These are phyloP conservation scores for Phytophthora lateralis DNA, from an alignment of 352 stramenopile species.

Conservation along the genomic window DNA sequence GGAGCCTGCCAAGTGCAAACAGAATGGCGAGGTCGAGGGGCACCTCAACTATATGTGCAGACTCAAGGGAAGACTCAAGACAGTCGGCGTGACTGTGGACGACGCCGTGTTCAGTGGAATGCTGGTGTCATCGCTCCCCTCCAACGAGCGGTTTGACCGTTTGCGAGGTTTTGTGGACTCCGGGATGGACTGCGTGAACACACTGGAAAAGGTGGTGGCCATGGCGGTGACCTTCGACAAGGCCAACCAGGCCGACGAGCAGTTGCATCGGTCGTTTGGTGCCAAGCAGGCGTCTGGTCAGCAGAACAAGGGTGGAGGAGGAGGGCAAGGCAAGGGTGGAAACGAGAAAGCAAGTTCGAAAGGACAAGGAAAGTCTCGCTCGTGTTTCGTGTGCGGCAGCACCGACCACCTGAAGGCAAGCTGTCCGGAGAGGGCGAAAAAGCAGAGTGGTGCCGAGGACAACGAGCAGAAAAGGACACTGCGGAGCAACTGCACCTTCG, in stretches of 20 bases:
- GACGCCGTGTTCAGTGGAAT: conserved; percentile 12
- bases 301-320: neutral
- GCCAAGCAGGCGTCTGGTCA: neutral
- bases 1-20: no score
- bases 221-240: conserved; percentile 15
- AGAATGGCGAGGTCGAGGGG: conserved; percentile 2
- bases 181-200: conserved; percentile 12
- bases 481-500: conserved; percentile 9
- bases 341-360: conserved; percentile 2
- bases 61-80: conserved; percentile 10
- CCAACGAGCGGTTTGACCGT: conserved; percentile 14
- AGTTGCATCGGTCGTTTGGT: conserved; percentile 7
- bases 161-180: conserved; percentile 11
- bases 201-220: conserved; percentile 8
- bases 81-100: conserved; percentile 12
- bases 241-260: conserved; percentile 9
- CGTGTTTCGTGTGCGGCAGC: conserved; percentile 11
- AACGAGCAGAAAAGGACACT: conserved; percentile 2
- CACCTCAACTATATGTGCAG: conserved; percentile 20
- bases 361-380: conserved; percentile 3
- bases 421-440: conserved; percentile 5
- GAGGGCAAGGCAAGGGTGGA: conserved; percentile 2
- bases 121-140: conserved; percentile 8
- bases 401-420: conserved; percentile 2
- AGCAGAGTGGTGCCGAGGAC: neutral